A percentile compares a stretch with the other conserved stretches of the same genome.
phyloP scores from a whole-genome alignment of 805 yeast genomes.

The Metschnikowia peoriensis region DNA sequence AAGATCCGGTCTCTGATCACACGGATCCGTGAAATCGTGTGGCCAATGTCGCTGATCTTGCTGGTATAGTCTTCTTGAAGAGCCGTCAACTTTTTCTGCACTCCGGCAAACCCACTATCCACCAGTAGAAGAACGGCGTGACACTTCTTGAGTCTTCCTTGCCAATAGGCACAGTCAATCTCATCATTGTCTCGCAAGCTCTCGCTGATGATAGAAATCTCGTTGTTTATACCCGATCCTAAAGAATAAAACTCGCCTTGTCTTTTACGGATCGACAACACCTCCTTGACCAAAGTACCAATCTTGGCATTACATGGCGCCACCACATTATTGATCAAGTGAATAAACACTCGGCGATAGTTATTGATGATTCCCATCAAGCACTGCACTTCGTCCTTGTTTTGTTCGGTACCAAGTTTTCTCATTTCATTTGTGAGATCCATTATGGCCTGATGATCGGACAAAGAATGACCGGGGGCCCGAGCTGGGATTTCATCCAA shows the following conservation, averaged over 20 bases:
- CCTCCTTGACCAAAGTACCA: neutral
- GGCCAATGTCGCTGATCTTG: neutral
- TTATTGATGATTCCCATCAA: neutral
- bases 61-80: neutral
- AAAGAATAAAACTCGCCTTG: neutral
- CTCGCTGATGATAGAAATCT: neutral
- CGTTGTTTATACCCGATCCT: neutral
- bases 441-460: neutral
- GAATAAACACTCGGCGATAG: slow-evolving; percentile 1
- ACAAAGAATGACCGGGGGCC: neutral
- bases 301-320: slow-evolving; percentile 1
- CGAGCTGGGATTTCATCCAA: neutral
- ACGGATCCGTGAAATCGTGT: neutral
- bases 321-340: neutral
- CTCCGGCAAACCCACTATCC: neutral
- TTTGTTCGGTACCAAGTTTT: neutral
- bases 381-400: neutral
- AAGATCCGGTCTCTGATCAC: slow-evolving; percentile 1
- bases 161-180: neutral
- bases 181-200: neutral
- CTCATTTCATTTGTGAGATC: neutral
- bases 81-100: neutral
- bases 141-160: neutral
- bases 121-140: neutral
- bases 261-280: neutral